Conservation (phyloP, 352 stramenopile genomes). For the Phytopythium mirpurense region DNA sequence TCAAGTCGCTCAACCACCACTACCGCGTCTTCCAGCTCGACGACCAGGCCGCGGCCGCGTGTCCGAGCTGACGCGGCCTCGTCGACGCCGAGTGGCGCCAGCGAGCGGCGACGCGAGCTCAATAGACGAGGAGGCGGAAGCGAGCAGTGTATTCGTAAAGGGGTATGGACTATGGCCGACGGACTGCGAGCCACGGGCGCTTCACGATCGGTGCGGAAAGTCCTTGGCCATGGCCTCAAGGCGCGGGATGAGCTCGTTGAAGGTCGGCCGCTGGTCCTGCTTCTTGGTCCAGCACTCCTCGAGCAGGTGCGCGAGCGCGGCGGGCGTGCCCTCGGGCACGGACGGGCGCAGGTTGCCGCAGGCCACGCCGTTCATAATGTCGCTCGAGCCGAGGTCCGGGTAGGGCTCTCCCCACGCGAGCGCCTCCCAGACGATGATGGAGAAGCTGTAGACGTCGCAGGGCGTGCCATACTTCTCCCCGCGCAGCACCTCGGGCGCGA, state of each 20-base stretch:
- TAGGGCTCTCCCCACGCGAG: constrained; percentile 80
- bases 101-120: no score
- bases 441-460: constrained; percentile 86
- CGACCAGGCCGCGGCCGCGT: background rate
- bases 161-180: no score
- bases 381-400: constrained; percentile 68
- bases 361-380: constrained; percentile 85
- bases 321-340: constrained; percentile 61
- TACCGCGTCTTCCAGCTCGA: constrained; percentile 77
- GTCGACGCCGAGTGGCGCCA: no score
- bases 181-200: no score
- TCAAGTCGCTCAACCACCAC: constrained; percentile 86
- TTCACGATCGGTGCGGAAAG: constrained; percentile 40
- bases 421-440: constrained; percentile 87
- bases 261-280: constrained; percentile 69
- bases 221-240: constrained; percentile 80
- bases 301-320: constrained; percentile 44
- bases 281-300: constrained; percentile 86
- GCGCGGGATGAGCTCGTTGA: constrained; percentile 77
- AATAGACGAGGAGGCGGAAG: constrained; percentile 1
- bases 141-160: no score
- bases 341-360: constrained; percentile 67
- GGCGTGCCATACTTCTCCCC: constrained; percentile 79
- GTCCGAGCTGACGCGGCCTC: no score
- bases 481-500: constrained; percentile 70